Conservation (phyloP, 2,329 filamentous ascomycete genomes). For the Arthrobotrys sphaeroides region DNA sequence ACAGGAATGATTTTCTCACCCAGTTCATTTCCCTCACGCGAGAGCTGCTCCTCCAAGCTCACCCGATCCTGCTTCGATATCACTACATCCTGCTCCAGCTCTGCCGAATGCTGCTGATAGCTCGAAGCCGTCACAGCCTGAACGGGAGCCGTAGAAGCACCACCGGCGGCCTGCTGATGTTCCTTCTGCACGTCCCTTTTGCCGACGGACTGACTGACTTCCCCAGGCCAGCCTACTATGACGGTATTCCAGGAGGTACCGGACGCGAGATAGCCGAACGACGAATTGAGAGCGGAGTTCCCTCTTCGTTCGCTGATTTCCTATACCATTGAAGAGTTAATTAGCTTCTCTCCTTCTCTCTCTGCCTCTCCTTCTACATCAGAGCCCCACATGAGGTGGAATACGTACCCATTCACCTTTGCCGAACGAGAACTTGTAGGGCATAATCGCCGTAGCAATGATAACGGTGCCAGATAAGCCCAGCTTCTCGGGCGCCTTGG, state of each 20-base stretch:
- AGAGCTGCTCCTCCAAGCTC: conserved; percentile 74
- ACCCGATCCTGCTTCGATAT: conserved; percentile 76
- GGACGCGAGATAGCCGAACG: conserved; percentile 87
- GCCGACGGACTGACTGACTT: conserved; percentile 66
- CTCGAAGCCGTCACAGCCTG: conserved; percentile 25
- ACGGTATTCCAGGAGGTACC: conserved; percentile 89
- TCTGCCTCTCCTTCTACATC: neutral
- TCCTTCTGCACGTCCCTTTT: conserved; percentile 51
- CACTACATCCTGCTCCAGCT: conserved; percentile 70
- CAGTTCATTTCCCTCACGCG: conserved; percentile 22
- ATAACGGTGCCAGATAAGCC: conserved; percentile 71
- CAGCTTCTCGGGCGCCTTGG: conserved; percentile 68
- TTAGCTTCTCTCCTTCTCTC: conserved; percentile 1
- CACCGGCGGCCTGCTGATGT: conserved; percentile 55
- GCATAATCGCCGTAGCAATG: conserved; percentile 72
- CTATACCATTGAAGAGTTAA: conserved; percentile 63
- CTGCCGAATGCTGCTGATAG: conserved; percentile 39
- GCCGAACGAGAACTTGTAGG: conserved; percentile 68
- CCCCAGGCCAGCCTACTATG: conserved; percentile 93
- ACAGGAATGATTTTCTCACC: conserved; percentile 79
- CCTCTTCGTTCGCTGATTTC: conserved; percentile 80
- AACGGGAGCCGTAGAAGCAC: conserved; percentile 47
- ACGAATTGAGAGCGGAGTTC: conserved; percentile 91
- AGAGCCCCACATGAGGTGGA: neutral
- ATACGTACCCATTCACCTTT: conserved; percentile 68